Evolutionary conservation across 768 basidiomycete species (phyloP), one percentile per base, ranked within the genome.

Genomic region (Lactarius akahatsu): DNA sequence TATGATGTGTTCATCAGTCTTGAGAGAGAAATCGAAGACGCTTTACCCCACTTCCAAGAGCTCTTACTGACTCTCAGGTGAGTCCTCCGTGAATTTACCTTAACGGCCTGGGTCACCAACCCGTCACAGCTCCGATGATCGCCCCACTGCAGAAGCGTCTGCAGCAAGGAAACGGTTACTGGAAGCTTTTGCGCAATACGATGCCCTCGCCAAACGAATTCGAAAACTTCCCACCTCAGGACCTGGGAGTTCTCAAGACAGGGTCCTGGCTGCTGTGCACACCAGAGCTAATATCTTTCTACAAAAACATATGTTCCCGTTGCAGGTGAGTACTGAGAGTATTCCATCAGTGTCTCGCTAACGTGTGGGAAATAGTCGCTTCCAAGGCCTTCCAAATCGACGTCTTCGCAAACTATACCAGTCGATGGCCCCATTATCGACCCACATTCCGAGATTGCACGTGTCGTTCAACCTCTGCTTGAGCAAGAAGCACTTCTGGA

Each of bases 401-500:
- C 74, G 40, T 68, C 71, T 36, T 67, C 70, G 26, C 71, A 71
- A 47, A 67, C 60, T 15, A 63, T 69, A 28, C 63, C 71, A n/a
- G 59, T 71, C 13, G 67, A 74, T 50, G 63, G 65, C 62, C 71
- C 73, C 26, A 62, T 71, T 55, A 78, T 86, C 67, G 88, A 89
- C 71, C 82, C 84, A 1, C 88, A 91, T 69, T 87, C 91, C 2
- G 80, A 85, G 38, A 77, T 92, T 26, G 93, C 94, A 3, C 80
- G 84, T 52, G 78, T 82, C 8, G 78, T 98, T 18, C 95, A 98
- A 71, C 95, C 95, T 2, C 78, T 98, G 15, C 83, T 98, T 18
- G 95, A 98, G 77, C 96, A 98, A 76, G 96, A 99, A 76, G 89
- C 90, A 2, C 82, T 98, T 57, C 82, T 99, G 23, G 92, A 96